Percentiles rank a stretch among this genome's conserved stretches.
Evolutionary conservation across 1,139 yeast genomes (phyloP).

Genomic region (Yamadazyma diospyri): DNA sequence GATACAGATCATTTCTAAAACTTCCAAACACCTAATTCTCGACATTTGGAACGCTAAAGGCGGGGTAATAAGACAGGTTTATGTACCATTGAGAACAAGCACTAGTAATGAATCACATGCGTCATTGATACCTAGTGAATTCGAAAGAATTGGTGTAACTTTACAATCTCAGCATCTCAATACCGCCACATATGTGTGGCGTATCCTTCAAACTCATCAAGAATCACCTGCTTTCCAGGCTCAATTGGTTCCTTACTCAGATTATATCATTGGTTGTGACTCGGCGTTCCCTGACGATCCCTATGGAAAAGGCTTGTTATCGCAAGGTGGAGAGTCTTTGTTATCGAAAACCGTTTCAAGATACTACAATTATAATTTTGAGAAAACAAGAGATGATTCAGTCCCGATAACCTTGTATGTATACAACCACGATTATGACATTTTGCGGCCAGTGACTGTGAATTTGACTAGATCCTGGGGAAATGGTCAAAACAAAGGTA

Average conservation of each 20-base stretch:
- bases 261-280: constrained; percentile 87
- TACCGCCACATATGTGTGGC: constrained; percentile 85
- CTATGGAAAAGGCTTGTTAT: constrained; percentile 57
- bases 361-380: constrained; percentile 52
- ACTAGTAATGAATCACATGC: constrained; percentile 13
- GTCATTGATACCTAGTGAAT: constrained; percentile 16
- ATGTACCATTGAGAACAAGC: constrained; percentile 34
- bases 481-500: constrained; percentile 59
- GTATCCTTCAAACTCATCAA: constrained; percentile 68
- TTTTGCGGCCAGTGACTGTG: constrained; percentile 82
- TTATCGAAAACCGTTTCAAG: constrained; percentile 61
- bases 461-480: constrained; percentile 45
- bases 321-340: constrained; percentile 83
- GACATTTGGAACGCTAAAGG: constrained; percentile 93
- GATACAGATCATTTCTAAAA: constrained; percentile 26
- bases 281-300: constrained; percentile 39
- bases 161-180: constrained; percentile 75
- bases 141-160: constrained; percentile 54
- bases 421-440: constrained; percentile 83
- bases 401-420: constrained; percentile 62
- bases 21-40: constrained; percentile 43
- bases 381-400: constrained; percentile 27
- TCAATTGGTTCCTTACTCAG: constrained; percentile 81
- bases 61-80: constrained; percentile 55
- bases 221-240: constrained; percentile 85